Base-by-base conservation (phyloP, 495 filamentous ascomycete species). In the Podospora pseudoanserina region DNA sequence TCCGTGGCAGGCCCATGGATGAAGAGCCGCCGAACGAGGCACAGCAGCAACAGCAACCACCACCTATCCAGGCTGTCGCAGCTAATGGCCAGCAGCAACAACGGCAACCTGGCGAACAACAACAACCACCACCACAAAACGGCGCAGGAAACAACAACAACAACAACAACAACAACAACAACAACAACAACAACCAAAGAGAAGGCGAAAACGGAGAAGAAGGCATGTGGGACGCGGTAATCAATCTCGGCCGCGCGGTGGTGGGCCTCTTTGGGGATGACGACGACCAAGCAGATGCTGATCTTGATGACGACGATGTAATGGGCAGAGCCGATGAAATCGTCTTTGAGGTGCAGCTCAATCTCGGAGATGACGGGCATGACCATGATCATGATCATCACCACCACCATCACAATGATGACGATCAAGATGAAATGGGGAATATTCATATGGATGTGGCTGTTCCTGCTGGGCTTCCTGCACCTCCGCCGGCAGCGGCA, bases 271-370 rank as follows among this genome's bases (percentile, higher is more conserved):
- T 70, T 23, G 44, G 23, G 23, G 23, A 32, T 27, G 85, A 83
- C 64, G 27, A 61, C 6, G 61, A 44, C 18, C 13, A 39, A 20
- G 61, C 15, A 18, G 30, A 49, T 4, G 61, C 19, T 1, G 61
- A 63, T 19, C 28, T 7, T 5, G 61, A n/a, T 76, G 57, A 77
- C 20, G 34, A 23, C 13, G 18, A 18, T 30, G 23, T 23, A 7
- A 28, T 23, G 72, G 44, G 71, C 68, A 30, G 72, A 68, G 9
- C 79, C 81, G 75, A 81, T 3, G 79, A 82, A 27, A 79, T 84
- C 60, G 81, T 79, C 4, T 60, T 83, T 60, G 77, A 80, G 26
- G 68, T 85, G 72, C 72, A 77, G 75, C 73, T 83, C 68, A 72
- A 83, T 70, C 65, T 75, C 70, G 65, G 73, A 64, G 74, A 77